Conservation (phyloP, 495 filamentous ascomycete genomes). For the Chaetomium fimeti region DNA sequence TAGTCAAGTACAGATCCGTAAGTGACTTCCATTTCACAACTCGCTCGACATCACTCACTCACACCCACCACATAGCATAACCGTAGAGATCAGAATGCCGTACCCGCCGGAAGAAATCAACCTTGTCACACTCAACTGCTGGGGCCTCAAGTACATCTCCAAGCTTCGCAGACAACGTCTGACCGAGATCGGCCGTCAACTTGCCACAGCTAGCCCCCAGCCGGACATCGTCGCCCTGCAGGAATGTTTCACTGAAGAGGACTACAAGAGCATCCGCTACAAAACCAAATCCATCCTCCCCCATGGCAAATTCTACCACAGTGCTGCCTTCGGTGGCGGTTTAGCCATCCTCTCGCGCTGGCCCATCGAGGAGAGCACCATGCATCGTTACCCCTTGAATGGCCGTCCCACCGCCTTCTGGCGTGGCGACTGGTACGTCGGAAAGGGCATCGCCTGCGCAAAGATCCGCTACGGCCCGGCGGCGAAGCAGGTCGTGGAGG, state of each 20-base stretch:
- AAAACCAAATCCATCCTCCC: conserved; percentile 78
- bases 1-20: neutral
- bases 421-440: conserved; percentile 91
- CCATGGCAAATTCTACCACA: conserved; percentile 90
- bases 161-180: conserved; percentile 77
- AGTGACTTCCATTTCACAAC: neutral
- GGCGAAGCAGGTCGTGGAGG: conserved; percentile 70
- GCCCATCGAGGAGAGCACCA: conserved; percentile 91
- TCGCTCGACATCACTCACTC: neutral
- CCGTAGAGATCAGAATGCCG: conserved; percentile 31
- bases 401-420: conserved; percentile 91
- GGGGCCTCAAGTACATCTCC: conserved; percentile 88
- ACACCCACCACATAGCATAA: too few species aligned
- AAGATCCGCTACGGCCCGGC: conserved; percentile 69
- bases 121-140: conserved; percentile 88
- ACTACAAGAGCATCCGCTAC: conserved; percentile 78
- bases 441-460: conserved; percentile 89
- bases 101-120: conserved; percentile 57
- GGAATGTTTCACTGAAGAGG: conserved; percentile 91
- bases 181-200: conserved; percentile 73
- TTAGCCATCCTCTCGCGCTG: conserved; percentile 90
- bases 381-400: conserved; percentile 87
- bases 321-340: conserved; percentile 84
- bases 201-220: conserved; percentile 62
- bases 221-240: conserved; percentile 91